Evolutionary conservation across 2,329 filamentous ascomycete genomes (phyloP).

Genomic region (Hypoxylon sp.): DNA sequence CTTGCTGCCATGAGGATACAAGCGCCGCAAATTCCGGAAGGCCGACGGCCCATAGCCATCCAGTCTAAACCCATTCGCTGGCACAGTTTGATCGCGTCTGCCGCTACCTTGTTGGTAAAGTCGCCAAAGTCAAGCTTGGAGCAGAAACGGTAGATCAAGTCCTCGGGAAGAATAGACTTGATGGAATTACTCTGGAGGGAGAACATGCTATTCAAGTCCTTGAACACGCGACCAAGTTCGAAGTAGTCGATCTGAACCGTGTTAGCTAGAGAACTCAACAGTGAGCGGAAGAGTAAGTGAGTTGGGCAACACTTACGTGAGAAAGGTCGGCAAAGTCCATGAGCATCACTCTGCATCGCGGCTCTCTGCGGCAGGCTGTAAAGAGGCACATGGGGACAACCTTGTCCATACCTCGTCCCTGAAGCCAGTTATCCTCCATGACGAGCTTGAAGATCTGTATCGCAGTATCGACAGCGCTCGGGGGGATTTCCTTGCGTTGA

Average conservation of each 20-base stretch:
- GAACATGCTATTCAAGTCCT: constrained; percentile 76
- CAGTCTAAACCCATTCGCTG: constrained; percentile 95
- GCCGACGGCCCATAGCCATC: constrained; percentile 94
- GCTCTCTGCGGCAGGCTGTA: constrained; percentile 80
- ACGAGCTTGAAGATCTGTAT: constrained; percentile 80
- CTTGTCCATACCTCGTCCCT: constrained; percentile 83
- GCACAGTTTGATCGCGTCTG: constrained; percentile 86
- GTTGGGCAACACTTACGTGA: constrained; percentile 46
- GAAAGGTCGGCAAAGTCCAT: constrained; percentile 92
- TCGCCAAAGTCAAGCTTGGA: constrained; percentile 89
- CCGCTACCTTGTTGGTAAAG: constrained; percentile 82
- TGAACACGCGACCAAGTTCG: constrained; percentile 88
- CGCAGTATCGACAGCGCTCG: constrained; percentile 69
- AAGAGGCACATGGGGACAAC: constrained; percentile 94
- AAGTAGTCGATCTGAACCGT: constrained; percentile 79
- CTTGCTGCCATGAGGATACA: constrained; percentile 93
- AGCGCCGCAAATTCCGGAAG: constrained; percentile 92
- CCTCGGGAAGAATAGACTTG: constrained; percentile 81
- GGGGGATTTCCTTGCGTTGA: constrained; percentile 63
- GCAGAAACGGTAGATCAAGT: constrained; percentile 90
- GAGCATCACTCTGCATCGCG: constrained; percentile 85
- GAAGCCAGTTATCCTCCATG: constrained; percentile 77
- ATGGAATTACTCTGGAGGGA: constrained; percentile 68
- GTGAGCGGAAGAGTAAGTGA: background rate
- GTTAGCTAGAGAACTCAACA: background rate